phyloP scores from a whole-genome alignment of 2,329 filamentous ascomycete genomes.

The Phoma sp. region DNA sequence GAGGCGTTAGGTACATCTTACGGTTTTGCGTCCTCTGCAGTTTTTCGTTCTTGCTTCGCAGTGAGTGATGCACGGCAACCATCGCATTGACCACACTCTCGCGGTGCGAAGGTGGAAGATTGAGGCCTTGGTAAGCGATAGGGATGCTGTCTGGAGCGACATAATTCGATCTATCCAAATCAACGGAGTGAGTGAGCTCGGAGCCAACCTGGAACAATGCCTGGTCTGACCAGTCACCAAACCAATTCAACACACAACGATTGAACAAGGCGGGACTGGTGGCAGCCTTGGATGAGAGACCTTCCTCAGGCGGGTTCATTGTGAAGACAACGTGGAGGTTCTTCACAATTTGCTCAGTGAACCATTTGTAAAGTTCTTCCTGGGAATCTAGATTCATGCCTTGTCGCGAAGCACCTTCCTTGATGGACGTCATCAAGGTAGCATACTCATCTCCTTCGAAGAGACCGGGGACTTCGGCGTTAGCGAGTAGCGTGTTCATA shows the following conservation, averaged over 20 bases:
- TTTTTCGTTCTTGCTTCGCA: slow-evolving; percentile 87
- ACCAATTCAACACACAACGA: slow-evolving; percentile 99
- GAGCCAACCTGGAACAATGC: slow-evolving; percentile 97
- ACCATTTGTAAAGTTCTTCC: slow-evolving; percentile 99
- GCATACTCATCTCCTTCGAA: slow-evolving; percentile 99
- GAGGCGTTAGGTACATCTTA: slow-evolving; percentile 89
- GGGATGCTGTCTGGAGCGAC: slow-evolving; percentile 88
- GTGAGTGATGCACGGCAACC: slow-evolving; percentile 97
- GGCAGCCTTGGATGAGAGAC: slow-evolving; percentile 91
- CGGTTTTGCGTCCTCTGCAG: slow-evolving; percentile 91
- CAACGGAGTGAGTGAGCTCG: slow-evolving; percentile 94
- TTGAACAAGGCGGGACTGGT: slow-evolving; percentile 99
- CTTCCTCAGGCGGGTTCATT: slow-evolving; percentile 98
- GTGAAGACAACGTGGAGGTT: slow-evolving; percentile 99
- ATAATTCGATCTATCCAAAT: slow-evolving; percentile 88
- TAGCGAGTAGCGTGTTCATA: slow-evolving; percentile 98
- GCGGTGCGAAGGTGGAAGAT: slow-evolving; percentile 84
- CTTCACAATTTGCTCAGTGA: slow-evolving; percentile 98
- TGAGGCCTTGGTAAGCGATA: slow-evolving; percentile 86
- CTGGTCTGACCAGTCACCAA: slow-evolving; percentile 99
- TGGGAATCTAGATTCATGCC: slow-evolving; percentile 94
- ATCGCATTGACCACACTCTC: slow-evolving; percentile 96
- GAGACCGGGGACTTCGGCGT: slow-evolving; percentile 97
- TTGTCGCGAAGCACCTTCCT: slow-evolving; percentile 95
- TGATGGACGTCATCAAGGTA: slow-evolving; percentile 98